phyloP scores from a whole-genome alignment of 1,139 yeast species.

The Kluyveromyces marxianus region DNA sequence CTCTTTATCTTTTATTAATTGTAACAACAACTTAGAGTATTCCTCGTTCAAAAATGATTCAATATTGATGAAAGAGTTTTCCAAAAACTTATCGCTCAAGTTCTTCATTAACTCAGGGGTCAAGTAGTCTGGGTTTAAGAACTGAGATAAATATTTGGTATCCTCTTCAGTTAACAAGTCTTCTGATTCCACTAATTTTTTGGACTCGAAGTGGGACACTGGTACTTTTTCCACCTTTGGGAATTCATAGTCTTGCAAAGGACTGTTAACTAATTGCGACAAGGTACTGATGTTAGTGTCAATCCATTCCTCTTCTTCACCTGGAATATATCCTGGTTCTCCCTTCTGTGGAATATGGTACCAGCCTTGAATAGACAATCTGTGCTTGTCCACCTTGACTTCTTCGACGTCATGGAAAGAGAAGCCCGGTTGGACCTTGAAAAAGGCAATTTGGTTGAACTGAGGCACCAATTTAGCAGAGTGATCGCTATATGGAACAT shows the following conservation, averaged over 20 bases:
- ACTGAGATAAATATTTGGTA: constrained; percentile 40
- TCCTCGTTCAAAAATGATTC: constrained; percentile 52
- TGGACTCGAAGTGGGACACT: constrained; percentile 26
- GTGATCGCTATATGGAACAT: constrained; percentile 80
- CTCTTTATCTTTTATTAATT: constrained; percentile 45
- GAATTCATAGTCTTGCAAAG: constrained; percentile 71
- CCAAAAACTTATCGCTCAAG: constrained; percentile 47
- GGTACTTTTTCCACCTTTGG: constrained; percentile 46
- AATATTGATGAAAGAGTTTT: constrained; percentile 66
- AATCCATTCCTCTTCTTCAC: constrained; percentile 59
- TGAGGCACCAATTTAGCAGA: constrained; percentile 72
- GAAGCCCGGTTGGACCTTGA: constrained; percentile 91
- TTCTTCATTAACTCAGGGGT: constrained; percentile 34
- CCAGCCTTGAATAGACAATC: constrained; percentile 97
- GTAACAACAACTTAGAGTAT: constrained; percentile 42
- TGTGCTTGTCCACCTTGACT: constrained; percentile 79
- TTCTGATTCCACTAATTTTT: constrained; percentile 18
- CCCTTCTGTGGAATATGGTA: constrained; percentile 94
- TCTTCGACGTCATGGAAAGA: constrained; percentile 98
- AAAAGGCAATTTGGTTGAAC: constrained; percentile 92
- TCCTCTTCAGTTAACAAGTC: constrained; percentile 36
- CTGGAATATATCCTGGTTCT: constrained; percentile 74
- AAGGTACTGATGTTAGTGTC: constrained; percentile 72
- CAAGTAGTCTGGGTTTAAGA: constrained; percentile 51
- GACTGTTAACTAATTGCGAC: constrained; percentile 71